Conservation (phyloP, 2,329 filamentous ascomycete genomes). For the Chaetomium strumarium region DNA sequence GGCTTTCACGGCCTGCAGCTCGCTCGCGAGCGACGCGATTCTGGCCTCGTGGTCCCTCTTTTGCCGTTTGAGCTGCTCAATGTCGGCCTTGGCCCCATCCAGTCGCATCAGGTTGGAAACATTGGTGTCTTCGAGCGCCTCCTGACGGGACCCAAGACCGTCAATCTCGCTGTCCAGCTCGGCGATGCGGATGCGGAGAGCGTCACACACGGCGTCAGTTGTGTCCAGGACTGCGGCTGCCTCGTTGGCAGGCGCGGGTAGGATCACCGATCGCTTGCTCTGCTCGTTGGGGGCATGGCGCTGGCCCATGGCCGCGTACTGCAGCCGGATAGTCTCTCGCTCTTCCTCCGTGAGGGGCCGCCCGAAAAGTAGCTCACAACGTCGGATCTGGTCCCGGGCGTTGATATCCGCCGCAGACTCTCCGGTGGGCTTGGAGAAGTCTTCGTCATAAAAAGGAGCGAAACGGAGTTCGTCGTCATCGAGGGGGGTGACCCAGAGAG, state of each 20-base stretch:
- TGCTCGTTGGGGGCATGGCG: not conserved
- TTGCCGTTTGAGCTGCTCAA: not conserved
- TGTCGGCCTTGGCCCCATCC: not conserved
- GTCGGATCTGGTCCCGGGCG: conserved; percentile 3
- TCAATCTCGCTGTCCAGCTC: not conserved
- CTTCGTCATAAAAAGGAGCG: not conserved
- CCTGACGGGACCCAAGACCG: not conserved
- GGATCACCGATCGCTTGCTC: not conserved
- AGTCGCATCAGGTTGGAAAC: not conserved
- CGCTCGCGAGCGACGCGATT: not conserved
- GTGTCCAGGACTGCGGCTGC: too few species aligned
- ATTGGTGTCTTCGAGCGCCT: not conserved
- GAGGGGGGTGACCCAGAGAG: not conserved
- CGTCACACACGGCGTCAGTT: not conserved
- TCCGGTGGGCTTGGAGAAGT: not conserved
- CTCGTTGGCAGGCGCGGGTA: not conserved
- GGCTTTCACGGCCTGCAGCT: not conserved
- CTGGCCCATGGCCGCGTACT: not conserved
- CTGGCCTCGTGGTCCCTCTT: not conserved
- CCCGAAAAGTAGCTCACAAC: not conserved
- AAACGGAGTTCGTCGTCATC: not conserved
- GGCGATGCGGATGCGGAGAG: not conserved
- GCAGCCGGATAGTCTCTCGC: not conserved
- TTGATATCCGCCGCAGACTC: not conserved
- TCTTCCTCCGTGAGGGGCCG: not conserved